Evolutionary conservation across 768 basidiomycete species (phyloP).

Genomic region (Termitomyces titanicus): DNA sequence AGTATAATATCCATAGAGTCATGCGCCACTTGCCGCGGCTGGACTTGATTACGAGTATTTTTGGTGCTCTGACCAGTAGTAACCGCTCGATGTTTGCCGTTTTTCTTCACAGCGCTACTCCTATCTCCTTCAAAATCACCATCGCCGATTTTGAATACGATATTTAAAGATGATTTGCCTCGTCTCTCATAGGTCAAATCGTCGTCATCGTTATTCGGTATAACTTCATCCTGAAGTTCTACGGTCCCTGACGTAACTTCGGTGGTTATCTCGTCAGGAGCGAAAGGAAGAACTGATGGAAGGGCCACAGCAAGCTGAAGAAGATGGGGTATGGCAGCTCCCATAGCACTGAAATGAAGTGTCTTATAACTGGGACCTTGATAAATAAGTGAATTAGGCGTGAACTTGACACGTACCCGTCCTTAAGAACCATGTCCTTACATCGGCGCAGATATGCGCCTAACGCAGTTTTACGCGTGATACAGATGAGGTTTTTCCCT

Average conservation of each 20-base stretch:
- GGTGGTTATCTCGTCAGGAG: conserved; percentile 56
- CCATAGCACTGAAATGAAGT: conserved; percentile 77
- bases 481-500: conserved; percentile 77
- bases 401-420: conserved; percentile 48
- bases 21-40: conserved; percentile 1
- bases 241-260: conserved; percentile 68
- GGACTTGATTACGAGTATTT: conserved; percentile 2
- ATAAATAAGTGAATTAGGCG: not conserved
- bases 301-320: conserved; percentile 67
- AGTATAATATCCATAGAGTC: conserved; percentile 27
- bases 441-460: conserved; percentile 76
- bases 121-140: conserved; percentile 47
- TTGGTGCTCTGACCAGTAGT: conserved; percentile 2
- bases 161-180: conserved; percentile 64
- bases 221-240: conserved; percentile 74
- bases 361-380: conserved; percentile 55
- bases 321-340: conserved; percentile 84
- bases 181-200: conserved; percentile 62
- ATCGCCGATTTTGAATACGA: conserved; percentile 60
- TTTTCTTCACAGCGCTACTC: conserved; percentile 20
- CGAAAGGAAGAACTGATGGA: conserved; percentile 68
- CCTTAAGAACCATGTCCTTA: conserved; percentile 64
- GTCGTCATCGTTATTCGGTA: conserved; percentile 73
- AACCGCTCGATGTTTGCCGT: conserved; percentile 9
- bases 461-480: conserved; percentile 73